Conservation (phyloP, 176 grass and related monocot species). For the Ampelocalamus luodianensis region DNA sequence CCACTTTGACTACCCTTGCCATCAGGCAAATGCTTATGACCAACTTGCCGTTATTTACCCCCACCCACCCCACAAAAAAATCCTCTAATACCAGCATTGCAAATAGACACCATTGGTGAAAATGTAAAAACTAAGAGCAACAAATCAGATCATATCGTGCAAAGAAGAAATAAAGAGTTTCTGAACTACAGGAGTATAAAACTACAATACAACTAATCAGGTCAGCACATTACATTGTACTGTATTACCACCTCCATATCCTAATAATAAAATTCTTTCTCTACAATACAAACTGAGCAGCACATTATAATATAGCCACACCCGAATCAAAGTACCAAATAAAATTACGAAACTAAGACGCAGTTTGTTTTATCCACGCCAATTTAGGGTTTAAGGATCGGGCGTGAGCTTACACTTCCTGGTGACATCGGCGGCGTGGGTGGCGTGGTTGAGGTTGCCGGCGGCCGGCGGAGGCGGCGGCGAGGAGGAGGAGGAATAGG, state of each 20-base stretch:
- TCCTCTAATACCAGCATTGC: neutral
- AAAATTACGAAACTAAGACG: slow-evolving; percentile 35
- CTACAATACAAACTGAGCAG: slow-evolving; percentile 5
- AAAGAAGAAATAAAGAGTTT: neutral
- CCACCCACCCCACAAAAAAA: neutral
- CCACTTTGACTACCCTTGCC: neutral
- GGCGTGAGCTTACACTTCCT: slow-evolving; percentile 61
- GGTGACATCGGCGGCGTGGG: slow-evolving; percentile 48
- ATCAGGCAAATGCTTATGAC: neutral
- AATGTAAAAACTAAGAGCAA: neutral
- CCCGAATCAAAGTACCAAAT: neutral
- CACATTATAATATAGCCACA: slow-evolving; percentile 31
- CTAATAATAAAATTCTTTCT: neutral
- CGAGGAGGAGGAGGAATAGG: neutral
- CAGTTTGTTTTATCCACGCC: neutral
- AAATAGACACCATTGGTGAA: neutral
- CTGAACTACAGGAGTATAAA: slow-evolving; percentile 11
- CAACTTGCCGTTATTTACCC: slow-evolving; percentile 22
- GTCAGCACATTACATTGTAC: slow-evolving; percentile 10
- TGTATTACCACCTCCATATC: neutral
- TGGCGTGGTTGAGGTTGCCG: slow-evolving; percentile 46
- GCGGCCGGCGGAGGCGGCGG: neutral
- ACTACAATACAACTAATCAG: slow-evolving; percentile 16
- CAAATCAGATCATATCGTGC: neutral
- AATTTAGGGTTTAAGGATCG: slow-evolving; percentile 42